Evolutionary conservation across 495 filamentous ascomycete species (phyloP).

Genomic region (Xylaria sp.): DNA sequence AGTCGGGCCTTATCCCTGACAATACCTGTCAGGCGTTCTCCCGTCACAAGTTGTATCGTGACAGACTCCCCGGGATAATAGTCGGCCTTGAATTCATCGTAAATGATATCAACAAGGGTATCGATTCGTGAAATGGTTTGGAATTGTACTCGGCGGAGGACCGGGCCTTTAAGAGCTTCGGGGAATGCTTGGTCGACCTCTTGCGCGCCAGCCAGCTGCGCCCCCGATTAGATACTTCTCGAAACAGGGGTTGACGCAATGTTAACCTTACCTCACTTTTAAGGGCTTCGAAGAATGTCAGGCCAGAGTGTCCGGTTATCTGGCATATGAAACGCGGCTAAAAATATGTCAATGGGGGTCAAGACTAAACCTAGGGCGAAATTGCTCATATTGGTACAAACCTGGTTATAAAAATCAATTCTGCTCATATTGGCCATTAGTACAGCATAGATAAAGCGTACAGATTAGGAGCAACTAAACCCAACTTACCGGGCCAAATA

Average conservation of each 20-base stretch:
- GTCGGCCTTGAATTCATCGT: slow-evolving; percentile 87
- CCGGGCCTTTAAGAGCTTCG: slow-evolving; percentile 87
- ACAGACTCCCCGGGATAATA: slow-evolving; percentile 94
- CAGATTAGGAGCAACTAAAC: slow-evolving; percentile 1
- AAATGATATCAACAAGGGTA: slow-evolving; percentile 71
- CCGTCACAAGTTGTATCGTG: slow-evolving; percentile 71
- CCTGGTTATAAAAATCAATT: slow-evolving; percentile 92
- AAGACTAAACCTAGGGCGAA: background rate
- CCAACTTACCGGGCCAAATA: slow-evolving; percentile 76
- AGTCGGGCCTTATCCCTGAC: slow-evolving; percentile 90
- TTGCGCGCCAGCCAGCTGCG: slow-evolving; percentile 81
- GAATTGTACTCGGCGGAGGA: slow-evolving; percentile 90
- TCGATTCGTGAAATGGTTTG: slow-evolving; percentile 90
- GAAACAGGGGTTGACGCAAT: slow-evolving; percentile 14
- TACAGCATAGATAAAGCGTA: background rate
- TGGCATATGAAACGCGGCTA: slow-evolving; percentile 91
- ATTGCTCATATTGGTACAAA: slow-evolving; percentile 43
- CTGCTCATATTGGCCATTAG: slow-evolving; percentile 23
- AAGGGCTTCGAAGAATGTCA: slow-evolving; percentile 93
- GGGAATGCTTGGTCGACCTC: slow-evolving; percentile 93
- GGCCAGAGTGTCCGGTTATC: slow-evolving; percentile 89
- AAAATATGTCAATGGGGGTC: slow-evolving; percentile 30
- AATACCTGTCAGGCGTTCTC: slow-evolving; percentile 74
- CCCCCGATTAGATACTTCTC: slow-evolving; percentile 31
- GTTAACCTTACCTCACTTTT: slow-evolving; percentile 87